Evolutionary conservation across 1,139 yeast species (phyloP).

Genomic region (Casaregolazyma lundiana): DNA sequence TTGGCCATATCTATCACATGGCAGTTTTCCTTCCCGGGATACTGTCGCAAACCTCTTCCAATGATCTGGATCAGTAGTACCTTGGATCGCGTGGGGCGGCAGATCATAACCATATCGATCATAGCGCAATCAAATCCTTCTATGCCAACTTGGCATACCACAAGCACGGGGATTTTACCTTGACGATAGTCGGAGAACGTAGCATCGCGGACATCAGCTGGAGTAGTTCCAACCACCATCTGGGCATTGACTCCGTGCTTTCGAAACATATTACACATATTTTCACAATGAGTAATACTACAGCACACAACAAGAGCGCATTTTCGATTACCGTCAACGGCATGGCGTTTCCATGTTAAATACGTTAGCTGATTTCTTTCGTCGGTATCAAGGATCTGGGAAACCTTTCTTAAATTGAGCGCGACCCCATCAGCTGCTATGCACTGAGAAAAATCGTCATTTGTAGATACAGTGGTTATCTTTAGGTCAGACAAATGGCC

Average conservation of each 20-base stretch:
- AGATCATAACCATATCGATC: conserved; percentile 73
- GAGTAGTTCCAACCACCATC: conserved; percentile 67
- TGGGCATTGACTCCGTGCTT: conserved; percentile 64
- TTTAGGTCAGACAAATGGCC: conserved; percentile 68
- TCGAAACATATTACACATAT: conserved; percentile 52
- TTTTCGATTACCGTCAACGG: conserved; percentile 37
- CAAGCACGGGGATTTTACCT: conserved; percentile 64
- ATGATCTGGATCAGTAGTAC: conserved; percentile 79
- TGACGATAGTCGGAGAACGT: conserved; percentile 55
- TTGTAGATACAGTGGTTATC: conserved; percentile 53
- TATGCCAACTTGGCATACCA: conserved; percentile 87
- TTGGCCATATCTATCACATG: conserved; percentile 77
- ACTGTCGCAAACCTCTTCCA: conserved; percentile 78
- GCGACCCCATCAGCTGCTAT: conserved; percentile 38
- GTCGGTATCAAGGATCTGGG: conserved; percentile 47
- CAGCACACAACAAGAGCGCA: conserved; percentile 78
- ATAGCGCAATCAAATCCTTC: conserved; percentile 96
- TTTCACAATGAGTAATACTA: conserved; percentile 60
- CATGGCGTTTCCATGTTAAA: conserved; percentile 50
- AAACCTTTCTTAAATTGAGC: conserved; percentile 40
- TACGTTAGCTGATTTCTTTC: conserved; percentile 54
- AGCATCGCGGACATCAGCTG: conserved; percentile 45
- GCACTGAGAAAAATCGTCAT: conserved; percentile 36
- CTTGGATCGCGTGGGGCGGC: conserved; percentile 76
- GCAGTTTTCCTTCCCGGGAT: conserved; percentile 59